Evolutionary conservation across 1,139 yeast genomes (phyloP), one percentile per base, ranked within the genome.

Genomic region (Kurtzmaniella natalensis): DNA sequence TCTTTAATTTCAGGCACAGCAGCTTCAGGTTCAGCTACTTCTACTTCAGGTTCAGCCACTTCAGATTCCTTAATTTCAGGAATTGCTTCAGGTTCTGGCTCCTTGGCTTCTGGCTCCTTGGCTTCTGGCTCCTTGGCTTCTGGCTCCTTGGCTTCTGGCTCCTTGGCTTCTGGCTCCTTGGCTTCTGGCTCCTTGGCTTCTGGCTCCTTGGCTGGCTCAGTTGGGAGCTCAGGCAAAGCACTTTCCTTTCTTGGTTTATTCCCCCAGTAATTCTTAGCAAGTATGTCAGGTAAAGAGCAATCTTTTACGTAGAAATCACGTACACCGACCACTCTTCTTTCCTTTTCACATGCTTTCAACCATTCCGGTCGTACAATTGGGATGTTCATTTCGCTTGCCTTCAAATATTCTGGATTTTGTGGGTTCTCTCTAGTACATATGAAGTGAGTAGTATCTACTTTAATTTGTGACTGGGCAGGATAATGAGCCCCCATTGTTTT

Each of bases 311-410:
- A 84, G 47, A 82, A 85, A 43, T 87, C 88, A 48, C 95, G 73
- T 10, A 94, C 99, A 19, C 97, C 96, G 28, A 89, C 95, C 40
- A 92, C 78, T 50, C 96, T 66, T 46, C 94, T 76, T 51, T 89
- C 97, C 32, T 75, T 61, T 50, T 87, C 95, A 64, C 98, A 92
- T 0, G 96, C 96, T 58, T 85, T 82, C 38, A 92, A 67, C 97
- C 97, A 92, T 55, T 92, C 97, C 0, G 98, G 98, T 55, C 96
- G 76, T 18, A 92, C 92, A 28, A 92, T 77, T 3, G 99, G 99
- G 38, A 92, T 88, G 54, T 89, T 92, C 70, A 80, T 75, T 39
- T 83, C 89, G 41, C 76, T 72, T 1, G 98, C 98, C 54, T 80
- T 82, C 43, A 79, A 67, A 64, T 70, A 86, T 51, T 83, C 87